Evolutionary conservation across 1,284 basidiomycete species (phyloP), one percentile per base, ranked within the genome.

Genomic region (Tylopilus orsonianus): DNA sequence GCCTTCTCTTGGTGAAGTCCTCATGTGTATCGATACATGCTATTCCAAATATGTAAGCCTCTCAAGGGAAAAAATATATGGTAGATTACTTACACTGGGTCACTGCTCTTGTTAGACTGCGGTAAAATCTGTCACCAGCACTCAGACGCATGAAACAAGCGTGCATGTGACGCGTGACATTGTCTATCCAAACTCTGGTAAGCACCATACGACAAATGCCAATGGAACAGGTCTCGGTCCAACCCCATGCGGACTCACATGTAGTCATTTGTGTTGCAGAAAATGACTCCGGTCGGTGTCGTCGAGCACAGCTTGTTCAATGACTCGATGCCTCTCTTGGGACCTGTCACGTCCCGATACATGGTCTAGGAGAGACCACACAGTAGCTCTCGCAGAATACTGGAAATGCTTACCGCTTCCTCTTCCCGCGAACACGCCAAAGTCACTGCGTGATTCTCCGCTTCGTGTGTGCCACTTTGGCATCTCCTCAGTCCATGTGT

Each of bases 361-460:
- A 68, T 65, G n/a, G 57, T 56, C 64, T 66, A 33, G 30, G 4
- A 18, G 20, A 26, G 35, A 12, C 45, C 16, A 33, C 14, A 33
- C 26, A 43, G 23, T 7, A 29, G 4, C 2, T 13, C n/a, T 1
- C 27, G 19, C 5, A 16, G 22, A 16, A 24, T 8, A 35, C 19
- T 6, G 14, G 8, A 14, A 29, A 40, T 8, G 47, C 56, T 13
- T 51, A 81, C 81, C 35, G 70, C 73, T 67, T 84, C 82, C 58
- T 84, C 77, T 36, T 80, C 71, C 16, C 75, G 72, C 2, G 73
- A 74, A 52, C 82, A 84, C 8, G 77, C 75, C 6, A 83, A 64
- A 0, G 72, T 74, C 26, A 80, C 74, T 1, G 70, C 67, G 13
- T 53, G 20, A 9, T 64, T 64, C 13, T 64, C 62, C 24, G 65